Evolutionary conservation across 208 protist species (phyloP).

Genomic region (Crithidia brevicula): DNA sequence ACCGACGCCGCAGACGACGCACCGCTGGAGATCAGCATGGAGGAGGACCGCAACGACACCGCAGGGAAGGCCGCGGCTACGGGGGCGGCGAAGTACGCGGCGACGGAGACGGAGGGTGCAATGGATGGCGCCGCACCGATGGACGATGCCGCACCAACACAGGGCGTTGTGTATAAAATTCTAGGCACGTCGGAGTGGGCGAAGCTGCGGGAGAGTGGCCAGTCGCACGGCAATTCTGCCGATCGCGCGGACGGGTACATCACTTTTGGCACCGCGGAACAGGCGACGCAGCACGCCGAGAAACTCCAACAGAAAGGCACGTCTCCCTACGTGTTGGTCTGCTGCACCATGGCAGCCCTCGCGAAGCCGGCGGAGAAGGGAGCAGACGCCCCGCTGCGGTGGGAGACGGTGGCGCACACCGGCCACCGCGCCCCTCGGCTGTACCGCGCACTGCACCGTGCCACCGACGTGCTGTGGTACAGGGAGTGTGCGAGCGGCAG

Average conservation of each 20-base stretch:
- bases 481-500: constrained; percentile 2
- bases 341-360: constrained; percentile 19
- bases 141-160: background rate
- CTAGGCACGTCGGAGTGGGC: constrained; percentile 4
- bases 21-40: constrained; percentile 28
- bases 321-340: background rate
- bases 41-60: background rate
- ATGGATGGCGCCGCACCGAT: background rate
- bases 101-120: background rate
- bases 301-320: background rate
- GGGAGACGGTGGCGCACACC: constrained; percentile 5
- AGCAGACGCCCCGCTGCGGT: no score
- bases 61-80: background rate
- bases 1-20: constrained; percentile 21
- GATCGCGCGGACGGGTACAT: constrained; percentile 8
- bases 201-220: background rate
- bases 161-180: constrained; percentile 15
- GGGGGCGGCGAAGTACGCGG: background rate
- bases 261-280: constrained; percentile 10
- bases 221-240: constrained; percentile 1
- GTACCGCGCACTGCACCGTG: constrained; percentile 16
- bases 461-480: constrained; percentile 15
- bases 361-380: constrained; percentile 15
- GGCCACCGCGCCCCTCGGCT: constrained; percentile 12
- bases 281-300: constrained; percentile 6